These are phyloP conservation scores for Zoysia pacifica DNA, from an alignment of 176 grass and related monocot genomes.

Conservation along the genomic window DNA sequence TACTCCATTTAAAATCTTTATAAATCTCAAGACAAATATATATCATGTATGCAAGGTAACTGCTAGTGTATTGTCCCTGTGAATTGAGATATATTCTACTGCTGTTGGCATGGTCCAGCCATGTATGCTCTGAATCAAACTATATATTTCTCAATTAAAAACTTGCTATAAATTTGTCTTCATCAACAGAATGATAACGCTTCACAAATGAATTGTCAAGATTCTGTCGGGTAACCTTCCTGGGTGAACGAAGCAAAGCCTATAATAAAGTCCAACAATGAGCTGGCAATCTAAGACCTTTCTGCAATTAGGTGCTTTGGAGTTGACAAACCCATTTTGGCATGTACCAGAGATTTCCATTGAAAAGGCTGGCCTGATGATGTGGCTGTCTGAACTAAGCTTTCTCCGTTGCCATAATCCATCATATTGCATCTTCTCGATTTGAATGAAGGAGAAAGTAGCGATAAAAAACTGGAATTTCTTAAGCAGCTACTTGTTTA, in stretches of 20 bases:
- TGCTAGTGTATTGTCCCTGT: not conserved
- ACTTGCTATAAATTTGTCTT: not conserved
- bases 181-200: not conserved
- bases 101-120: not conserved
- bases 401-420: slow-evolving; percentile 21
- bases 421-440: slow-evolving; percentile 16
- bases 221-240: slow-evolving; percentile 23
- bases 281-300: slow-evolving; percentile 41
- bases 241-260: slow-evolving; percentile 44
- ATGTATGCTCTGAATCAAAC: not conserved
- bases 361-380: slow-evolving; percentile 23
- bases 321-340: slow-evolving; percentile 55
- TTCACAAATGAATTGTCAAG: slow-evolving; percentile 2
- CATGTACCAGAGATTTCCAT: slow-evolving; percentile 30
- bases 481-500: not conserved
- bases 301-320: slow-evolving; percentile 36
- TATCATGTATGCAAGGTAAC: slow-evolving; percentile 26
- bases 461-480: slow-evolving; percentile 12
- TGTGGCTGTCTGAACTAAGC: slow-evolving; percentile 5
- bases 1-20: slow-evolving; percentile 23
- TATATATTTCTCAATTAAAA: not conserved
- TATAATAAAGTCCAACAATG: slow-evolving; percentile 37
- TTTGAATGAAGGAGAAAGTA: slow-evolving; percentile 13
- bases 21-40: slow-evolving; percentile 31
- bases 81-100: slow-evolving; percentile 21